phyloP scores from a whole-genome alignment of 805 yeast species.

The Metschnikowia henanensis region DNA sequence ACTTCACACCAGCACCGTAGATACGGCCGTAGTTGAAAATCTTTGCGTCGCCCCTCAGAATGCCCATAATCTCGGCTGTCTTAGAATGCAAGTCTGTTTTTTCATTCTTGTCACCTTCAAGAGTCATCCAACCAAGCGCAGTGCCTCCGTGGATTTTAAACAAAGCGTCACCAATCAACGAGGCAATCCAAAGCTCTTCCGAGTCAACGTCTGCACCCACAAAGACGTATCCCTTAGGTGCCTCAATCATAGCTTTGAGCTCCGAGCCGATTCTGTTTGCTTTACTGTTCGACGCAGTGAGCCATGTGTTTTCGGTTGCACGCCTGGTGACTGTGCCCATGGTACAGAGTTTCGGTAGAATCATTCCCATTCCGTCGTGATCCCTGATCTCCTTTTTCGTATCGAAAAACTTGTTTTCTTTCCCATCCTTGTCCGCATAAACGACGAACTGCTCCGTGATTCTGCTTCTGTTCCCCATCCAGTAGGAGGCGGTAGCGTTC shows the following conservation, averaged over 20 bases:
- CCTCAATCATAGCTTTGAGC: slow-evolving; percentile 78
- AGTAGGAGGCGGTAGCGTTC: slow-evolving; percentile 81
- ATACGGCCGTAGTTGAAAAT: slow-evolving; percentile 96
- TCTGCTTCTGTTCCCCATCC: slow-evolving; percentile 90
- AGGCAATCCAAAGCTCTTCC: slow-evolving; percentile 98
- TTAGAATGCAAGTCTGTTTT: slow-evolving; percentile 96
- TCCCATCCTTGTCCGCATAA: slow-evolving; percentile 30
- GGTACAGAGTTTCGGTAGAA: slow-evolving; percentile 78
- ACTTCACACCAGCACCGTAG: slow-evolving; percentile 95
- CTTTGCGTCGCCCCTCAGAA: slow-evolving; percentile 89
- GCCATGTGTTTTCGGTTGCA: slow-evolving; percentile 97
- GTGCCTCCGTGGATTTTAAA: slow-evolving; percentile 93
- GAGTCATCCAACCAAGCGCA: slow-evolving; percentile 98
- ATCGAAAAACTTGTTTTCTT: slow-evolving; percentile 26
- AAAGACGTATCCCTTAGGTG: slow-evolving; percentile 87
- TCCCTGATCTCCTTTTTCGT: slow-evolving; percentile 24
- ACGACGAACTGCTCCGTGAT: slow-evolving; percentile 86
- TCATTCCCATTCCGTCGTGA: slow-evolving; percentile 56
- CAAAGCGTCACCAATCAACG: slow-evolving; percentile 88
- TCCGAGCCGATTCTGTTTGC: slow-evolving; percentile 87
- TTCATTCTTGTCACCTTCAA: slow-evolving; percentile 89
- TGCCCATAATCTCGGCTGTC: slow-evolving; percentile 87
- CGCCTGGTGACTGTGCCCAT: slow-evolving; percentile 98
- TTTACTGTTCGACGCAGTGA: slow-evolving; percentile 96
- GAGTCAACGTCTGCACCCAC: slow-evolving; percentile 99